Percentiles rank a stretch among this genome's conserved stretches.
Evolutionary conservation across 2,329 filamentous ascomycete species (phyloP).

Genomic region (Aspergillus novoparasiticus): DNA sequence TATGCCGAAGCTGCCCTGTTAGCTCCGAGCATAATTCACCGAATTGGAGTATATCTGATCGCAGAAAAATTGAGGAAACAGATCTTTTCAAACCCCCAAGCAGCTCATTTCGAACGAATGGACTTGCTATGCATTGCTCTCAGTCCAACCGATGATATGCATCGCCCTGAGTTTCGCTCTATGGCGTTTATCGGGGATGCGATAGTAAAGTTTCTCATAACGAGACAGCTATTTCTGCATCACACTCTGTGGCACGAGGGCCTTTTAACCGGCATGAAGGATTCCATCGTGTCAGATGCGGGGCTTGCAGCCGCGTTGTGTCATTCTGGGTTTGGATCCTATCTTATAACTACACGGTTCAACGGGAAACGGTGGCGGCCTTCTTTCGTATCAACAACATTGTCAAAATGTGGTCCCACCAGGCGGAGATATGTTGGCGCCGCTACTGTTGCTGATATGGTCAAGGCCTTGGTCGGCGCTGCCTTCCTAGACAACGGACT

Average conservation of each 20-base stretch:
- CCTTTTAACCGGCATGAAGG: not conserved
- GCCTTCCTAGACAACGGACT: conserved; percentile 3
- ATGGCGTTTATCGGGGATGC: conserved; percentile 6
- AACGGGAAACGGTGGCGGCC: not conserved
- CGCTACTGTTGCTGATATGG: conserved; percentile 2
- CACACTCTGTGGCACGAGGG: conserved; percentile 9
- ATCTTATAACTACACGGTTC: not conserved
- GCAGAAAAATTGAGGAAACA: not conserved
- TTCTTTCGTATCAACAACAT: not conserved
- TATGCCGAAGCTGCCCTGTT: not conserved
- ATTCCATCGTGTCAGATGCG: not conserved
- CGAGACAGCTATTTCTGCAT: conserved; percentile 10
- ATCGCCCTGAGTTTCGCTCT: not conserved
- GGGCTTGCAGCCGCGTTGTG: not conserved
- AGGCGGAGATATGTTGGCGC: conserved; percentile 1
- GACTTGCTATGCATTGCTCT: not conserved
- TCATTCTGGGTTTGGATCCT: not conserved
- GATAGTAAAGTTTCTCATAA: not conserved
- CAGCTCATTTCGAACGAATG: not conserved
- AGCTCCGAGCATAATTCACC: not conserved
- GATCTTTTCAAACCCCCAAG: not conserved
- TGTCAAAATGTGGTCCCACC: not conserved
- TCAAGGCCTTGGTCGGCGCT: conserved; percentile 7
- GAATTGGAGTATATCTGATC: not conserved
- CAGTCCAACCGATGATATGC: not conserved